phyloP scores from a whole-genome alignment of 345 rosid species.

The Hypericum androsaemum region DNA sequence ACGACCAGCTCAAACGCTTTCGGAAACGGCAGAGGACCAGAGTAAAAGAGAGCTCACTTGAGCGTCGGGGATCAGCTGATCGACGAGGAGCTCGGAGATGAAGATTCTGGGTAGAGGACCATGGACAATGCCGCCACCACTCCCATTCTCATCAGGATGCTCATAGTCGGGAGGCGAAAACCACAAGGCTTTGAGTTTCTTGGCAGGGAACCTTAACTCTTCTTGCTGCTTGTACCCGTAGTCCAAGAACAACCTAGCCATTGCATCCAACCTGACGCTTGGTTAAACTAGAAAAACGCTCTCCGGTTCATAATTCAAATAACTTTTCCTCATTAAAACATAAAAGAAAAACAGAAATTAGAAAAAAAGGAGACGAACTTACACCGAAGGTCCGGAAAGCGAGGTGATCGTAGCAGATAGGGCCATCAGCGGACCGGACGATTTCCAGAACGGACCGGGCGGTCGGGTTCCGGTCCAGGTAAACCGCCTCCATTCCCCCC shows the following conservation, averaged over 20 bases:
- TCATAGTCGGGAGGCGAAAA: conserved; percentile 65
- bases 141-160: conserved; percentile 5
- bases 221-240: conserved; percentile 66
- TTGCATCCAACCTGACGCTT: conserved; percentile 56
- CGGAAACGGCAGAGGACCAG: too few relatives aligned
- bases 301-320: neutral
- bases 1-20: too few relatives aligned
- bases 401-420: conserved; percentile 75
- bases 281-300: too few relatives aligned
- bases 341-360: neutral
- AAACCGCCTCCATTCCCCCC: conserved; percentile 58
- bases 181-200: conserved; percentile 87
- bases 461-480: conserved; percentile 65
- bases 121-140: conserved; percentile 39
- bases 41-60: conserved; percentile 32
- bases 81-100: conserved; percentile 87
- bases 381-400: conserved; percentile 97
- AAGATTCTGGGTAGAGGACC: conserved; percentile 87
- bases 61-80: conserved; percentile 59
- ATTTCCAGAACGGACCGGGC: conserved; percentile 73
- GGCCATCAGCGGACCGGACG: conserved; percentile 40
- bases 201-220: conserved; percentile 82
- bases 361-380: conserved; percentile 1
- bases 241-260: conserved; percentile 71
- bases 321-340: neutral